phyloP scores from a whole-genome alignment of 805 yeast species.

The Yamadazyma insecticola region DNA sequence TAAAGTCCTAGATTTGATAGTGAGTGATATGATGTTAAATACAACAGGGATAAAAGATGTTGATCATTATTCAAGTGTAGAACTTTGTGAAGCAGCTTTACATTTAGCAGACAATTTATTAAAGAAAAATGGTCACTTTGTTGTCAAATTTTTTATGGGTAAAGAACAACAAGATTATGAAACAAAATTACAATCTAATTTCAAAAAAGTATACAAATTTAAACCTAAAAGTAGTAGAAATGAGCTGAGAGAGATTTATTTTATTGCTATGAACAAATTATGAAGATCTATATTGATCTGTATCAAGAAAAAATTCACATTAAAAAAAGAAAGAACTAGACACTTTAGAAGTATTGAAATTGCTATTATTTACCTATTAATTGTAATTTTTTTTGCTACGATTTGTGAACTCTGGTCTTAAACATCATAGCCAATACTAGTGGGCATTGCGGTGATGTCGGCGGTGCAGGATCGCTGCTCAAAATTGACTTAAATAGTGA shows the following conservation, averaged over 20 bases:
- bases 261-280: constrained; percentile 56
- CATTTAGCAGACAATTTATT: constrained; percentile 69
- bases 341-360: too few species aligned
- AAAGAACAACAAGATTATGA: constrained; percentile 68
- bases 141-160: constrained; percentile 85
- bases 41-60: constrained; percentile 76
- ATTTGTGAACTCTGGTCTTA: too few species aligned
- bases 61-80: constrained; percentile 86
- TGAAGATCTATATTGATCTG: too few species aligned
- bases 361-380: too few species aligned
- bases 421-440: too few species aligned
- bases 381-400: too few species aligned
- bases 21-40: constrained; percentile 89
- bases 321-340: too few species aligned
- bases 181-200: constrained; percentile 50
- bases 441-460: too few species aligned
- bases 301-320: too few species aligned
- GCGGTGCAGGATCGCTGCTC: too few species aligned
- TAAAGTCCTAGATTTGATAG: constrained; percentile 35
- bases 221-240: constrained; percentile 80
- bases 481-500: too few species aligned
- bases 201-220: constrained; percentile 57
- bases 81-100: constrained; percentile 87
- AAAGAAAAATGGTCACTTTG: constrained; percentile 64
- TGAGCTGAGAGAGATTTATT: constrained; percentile 80